Evolutionary conservation across 305 asterid genomes (phyloP).

Genomic region (Lippia alba): DNA sequence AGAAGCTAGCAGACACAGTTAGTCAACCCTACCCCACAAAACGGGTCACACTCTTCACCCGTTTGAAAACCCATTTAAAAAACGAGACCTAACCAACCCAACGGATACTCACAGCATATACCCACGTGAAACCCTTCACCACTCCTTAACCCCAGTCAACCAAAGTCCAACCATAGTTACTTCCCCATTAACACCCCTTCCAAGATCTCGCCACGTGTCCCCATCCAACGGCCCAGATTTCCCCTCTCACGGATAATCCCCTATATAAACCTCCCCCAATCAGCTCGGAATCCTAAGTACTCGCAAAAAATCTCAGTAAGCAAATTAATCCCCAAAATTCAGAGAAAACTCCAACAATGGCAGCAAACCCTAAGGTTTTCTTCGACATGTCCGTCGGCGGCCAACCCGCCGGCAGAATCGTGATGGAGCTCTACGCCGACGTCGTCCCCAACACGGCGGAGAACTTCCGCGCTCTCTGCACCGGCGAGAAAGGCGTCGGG

Average conservation of each 20-base stretch:
- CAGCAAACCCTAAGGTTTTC: constrained; percentile 63
- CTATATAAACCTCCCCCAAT: constrained; percentile 43
- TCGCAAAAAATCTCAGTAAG: neutral
- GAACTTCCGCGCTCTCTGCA: constrained; percentile 75
- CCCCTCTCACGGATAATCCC: constrained; percentile 32
- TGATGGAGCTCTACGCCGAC: constrained; percentile 64
- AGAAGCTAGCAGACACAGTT: too few relatives aligned
- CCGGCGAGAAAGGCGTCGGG: constrained; percentile 69
- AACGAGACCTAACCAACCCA: constrained; percentile 26
- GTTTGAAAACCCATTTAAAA: neutral
- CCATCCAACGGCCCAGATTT: constrained; percentile 34
- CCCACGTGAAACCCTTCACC: constrained; percentile 39
- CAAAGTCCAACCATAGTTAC: constrained; percentile 34
- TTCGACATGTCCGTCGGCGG: constrained; percentile 74
- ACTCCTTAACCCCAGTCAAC: constrained; percentile 40
- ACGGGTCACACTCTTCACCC: neutral
- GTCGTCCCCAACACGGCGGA: constrained; percentile 68
- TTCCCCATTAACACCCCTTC: constrained; percentile 4
- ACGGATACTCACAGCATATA: constrained; percentile 37
- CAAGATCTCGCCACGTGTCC: constrained; percentile 43
- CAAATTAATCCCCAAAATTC: too few relatives aligned
- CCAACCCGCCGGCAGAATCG: constrained; percentile 54
- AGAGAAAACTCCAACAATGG: constrained; percentile 36
- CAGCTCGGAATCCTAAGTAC: constrained; percentile 30
- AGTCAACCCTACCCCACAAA: too few relatives aligned